phyloP scores from a whole-genome alignment of 2,329 filamentous ascomycete species.

The Ceratocystis albifundus region DNA sequence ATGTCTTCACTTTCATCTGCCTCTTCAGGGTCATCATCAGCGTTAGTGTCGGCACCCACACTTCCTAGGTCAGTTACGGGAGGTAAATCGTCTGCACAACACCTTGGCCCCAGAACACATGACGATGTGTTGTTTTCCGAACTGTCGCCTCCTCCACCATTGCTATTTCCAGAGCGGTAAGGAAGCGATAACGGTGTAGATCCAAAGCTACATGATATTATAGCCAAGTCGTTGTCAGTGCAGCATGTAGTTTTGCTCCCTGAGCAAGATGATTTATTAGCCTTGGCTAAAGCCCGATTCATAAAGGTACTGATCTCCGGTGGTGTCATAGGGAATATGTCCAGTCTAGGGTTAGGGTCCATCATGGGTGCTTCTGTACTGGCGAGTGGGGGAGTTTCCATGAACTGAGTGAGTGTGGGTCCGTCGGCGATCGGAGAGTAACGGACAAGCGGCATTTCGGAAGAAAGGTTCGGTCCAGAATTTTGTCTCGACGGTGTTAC shows the following conservation, averaged over 20 bases:
- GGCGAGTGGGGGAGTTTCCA: not conserved
- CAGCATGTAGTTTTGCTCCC: not conserved
- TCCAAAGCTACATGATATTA: conserved; percentile 3
- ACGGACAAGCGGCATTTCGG: not conserved
- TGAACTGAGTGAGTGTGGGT: not conserved
- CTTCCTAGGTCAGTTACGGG: not conserved
- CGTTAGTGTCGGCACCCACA: not conserved
- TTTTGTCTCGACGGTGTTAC: not conserved
- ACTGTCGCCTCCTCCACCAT: not conserved
- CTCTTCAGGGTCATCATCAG: conserved; percentile 1
- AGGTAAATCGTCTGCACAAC: conserved; percentile 21
- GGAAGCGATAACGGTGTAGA: not conserved
- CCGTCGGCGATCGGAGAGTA: not conserved
- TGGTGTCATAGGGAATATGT: not conserved
- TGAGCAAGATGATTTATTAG: not conserved
- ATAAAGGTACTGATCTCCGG: not conserved
- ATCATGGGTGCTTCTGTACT: not conserved
- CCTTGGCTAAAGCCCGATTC: not conserved
- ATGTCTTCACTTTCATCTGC: conserved; percentile 10
- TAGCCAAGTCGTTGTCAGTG: conserved; percentile 2
- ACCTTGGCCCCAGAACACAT: conserved; percentile 21
- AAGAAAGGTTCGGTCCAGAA: not conserved
- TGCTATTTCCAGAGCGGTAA: not conserved
- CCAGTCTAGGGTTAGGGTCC: not conserved
- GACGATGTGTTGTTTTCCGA: not conserved